A percentile compares a stretch with the other conserved stretches of the same genome.
Evolutionary conservation across 2,329 filamentous ascomycete species (phyloP).

Genomic region (Boeremia exigua): DNA sequence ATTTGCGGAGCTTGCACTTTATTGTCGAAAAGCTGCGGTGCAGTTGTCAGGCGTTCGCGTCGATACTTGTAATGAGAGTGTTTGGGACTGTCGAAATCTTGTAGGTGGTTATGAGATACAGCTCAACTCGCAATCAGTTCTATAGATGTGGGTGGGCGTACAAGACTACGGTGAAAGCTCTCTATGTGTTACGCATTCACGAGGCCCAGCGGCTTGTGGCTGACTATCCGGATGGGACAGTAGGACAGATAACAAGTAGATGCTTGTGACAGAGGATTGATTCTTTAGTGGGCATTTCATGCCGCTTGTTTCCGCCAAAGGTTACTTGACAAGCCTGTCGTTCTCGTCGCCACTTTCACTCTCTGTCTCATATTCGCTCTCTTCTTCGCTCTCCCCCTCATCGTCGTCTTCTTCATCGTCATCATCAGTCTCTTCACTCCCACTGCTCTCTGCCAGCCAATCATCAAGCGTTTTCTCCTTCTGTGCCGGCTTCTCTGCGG

Average conservation of each 20-base stretch:
- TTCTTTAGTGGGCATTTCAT: neutral
- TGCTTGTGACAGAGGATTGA: neutral
- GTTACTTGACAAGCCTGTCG: slow-evolving; percentile 46
- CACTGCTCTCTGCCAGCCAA: slow-evolving; percentile 74
- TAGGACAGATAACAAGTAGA: neutral
- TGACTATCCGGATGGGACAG: neutral
- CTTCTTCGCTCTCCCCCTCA: slow-evolving; percentile 61
- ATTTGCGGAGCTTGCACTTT: neutral
- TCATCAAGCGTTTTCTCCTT: slow-evolving; percentile 87
- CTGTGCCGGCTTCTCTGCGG: slow-evolving; percentile 20
- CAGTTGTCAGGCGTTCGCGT: no score
- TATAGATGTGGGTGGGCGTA: no score
- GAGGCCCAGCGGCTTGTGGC: no score
- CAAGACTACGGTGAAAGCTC: no score
- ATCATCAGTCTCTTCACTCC: slow-evolving; percentile 59
- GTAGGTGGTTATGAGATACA: no score
- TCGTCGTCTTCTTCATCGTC: slow-evolving; percentile 62
- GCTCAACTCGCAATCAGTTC: no score
- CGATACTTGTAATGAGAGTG: no score
- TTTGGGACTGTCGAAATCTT: no score
- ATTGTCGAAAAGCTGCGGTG: no score
- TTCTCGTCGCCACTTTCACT: slow-evolving; percentile 54
- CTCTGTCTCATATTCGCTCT: slow-evolving; percentile 64
- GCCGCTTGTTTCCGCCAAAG: neutral
- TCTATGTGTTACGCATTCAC: no score